Evolutionary conservation across 129 eudicot species (phyloP), one percentile per base, ranked within the genome.

Genomic region (Flaveria linearis): DNA sequence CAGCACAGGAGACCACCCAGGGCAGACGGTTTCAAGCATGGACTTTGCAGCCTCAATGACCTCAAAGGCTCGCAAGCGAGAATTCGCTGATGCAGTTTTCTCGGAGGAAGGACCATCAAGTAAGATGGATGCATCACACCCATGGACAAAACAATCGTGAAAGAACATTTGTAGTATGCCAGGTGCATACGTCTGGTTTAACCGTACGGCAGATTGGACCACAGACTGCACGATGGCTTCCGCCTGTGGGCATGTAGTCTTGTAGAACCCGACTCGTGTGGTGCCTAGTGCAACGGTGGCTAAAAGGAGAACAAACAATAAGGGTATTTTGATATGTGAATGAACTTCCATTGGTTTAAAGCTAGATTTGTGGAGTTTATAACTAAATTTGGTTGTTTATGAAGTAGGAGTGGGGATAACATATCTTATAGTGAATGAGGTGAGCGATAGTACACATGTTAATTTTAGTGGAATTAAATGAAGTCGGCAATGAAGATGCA

Each of bases 101-200:
- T 92, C 96, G 64, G 61, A 56, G 3, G 79, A 68, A 1, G 85
- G 75, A 67, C 88, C 91, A 50, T 92, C 92, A 39, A 92, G 80
- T 63, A 92, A 63, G 30, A 92, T 95, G 14, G 97, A 92, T 5
- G 96, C 97, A 72, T 92, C 97, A 83, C 97, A 89, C 10, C 97
- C 92, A 82, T 85, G 82, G 1, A 86, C 90, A 77, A 86, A 83
- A 58, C 90, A 86, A 22, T 83, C 87, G 17, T 83, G 90, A 67
- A 83, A 86, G 28, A 84, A 84, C 84, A 87, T 74, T 65, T 85
- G 72, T 26, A 87, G 75, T 52, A 84, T 69, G 39, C 88, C 86
- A 4, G 84, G 84, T 47, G 82, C 86, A 16, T 3, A 81, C 6
- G 71, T 67, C 61, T 15, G 80, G 88, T 68, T 78, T 70, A n/a